Evolutionary conservation across 2,329 filamentous ascomycete genomes (phyloP).

Genomic region (Penicillium capsulatum): DNA sequence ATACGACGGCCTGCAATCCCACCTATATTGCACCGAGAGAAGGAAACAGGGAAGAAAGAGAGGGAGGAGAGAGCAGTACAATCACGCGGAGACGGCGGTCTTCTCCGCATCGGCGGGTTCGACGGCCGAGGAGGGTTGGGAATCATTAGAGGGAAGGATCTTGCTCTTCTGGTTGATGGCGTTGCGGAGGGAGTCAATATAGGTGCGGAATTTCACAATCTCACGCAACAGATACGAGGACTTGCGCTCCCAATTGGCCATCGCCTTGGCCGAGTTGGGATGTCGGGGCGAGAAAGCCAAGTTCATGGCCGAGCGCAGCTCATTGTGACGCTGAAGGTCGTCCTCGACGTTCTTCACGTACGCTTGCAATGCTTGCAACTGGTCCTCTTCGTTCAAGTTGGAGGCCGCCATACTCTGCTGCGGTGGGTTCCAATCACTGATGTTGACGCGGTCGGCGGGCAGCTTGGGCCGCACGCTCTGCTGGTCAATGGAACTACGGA

Average conservation of each 20-base stretch:
- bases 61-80: neutral
- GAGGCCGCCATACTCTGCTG: slow-evolving; percentile 86
- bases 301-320: slow-evolving; percentile 79
- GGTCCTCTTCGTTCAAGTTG: slow-evolving; percentile 71
- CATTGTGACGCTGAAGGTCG: slow-evolving; percentile 82
- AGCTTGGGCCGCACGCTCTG: slow-evolving; percentile 62
- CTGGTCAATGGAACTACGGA: slow-evolving; percentile 64
- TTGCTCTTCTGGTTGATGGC: slow-evolving; percentile 67
- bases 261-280: slow-evolving; percentile 73
- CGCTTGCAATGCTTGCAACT: slow-evolving; percentile 66
- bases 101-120: slow-evolving; percentile 2
- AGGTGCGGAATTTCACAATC: slow-evolving; percentile 94
- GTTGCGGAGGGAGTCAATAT: slow-evolving; percentile 76
- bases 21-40: neutral
- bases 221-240: slow-evolving; percentile 85
- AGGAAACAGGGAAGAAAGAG: neutral
- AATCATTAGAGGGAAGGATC: slow-evolving; percentile 52
- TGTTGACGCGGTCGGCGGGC: slow-evolving; percentile 76
- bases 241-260: slow-evolving; percentile 97
- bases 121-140: slow-evolving; percentile 1
- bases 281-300: slow-evolving; percentile 84
- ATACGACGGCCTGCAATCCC: slow-evolving; percentile 8
- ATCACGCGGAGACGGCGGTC: slow-evolving; percentile 4
- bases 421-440: slow-evolving; percentile 85
- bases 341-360: slow-evolving; percentile 85